Base-by-base conservation (phyloP, 1,284 basidiomycete genomes). In the Chondrostereum purpureum region DNA sequence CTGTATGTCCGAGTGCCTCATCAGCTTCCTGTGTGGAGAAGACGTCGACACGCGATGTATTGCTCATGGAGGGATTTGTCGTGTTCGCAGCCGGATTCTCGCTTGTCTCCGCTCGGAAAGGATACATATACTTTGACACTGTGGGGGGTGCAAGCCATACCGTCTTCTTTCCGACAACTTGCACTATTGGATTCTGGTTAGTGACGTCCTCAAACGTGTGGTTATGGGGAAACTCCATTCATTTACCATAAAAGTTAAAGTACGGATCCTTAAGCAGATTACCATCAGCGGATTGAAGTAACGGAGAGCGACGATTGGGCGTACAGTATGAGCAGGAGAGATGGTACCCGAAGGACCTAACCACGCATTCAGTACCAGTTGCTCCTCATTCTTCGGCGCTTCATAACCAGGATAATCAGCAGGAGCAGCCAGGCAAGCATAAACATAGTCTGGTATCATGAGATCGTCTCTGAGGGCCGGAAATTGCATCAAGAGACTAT, bases 261-360 rank as follows among this genome's bases (percentile, higher is more conserved):
- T 84, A 96, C 0, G 93, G 93, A 60, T 99, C 95, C 90, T 93
- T 50, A 31, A 44, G 37, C 41, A 42, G 37, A 41, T n/a, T 12
- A 23, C 51, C 36, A 52, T 13, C 22, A 41, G 43, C 48, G 41
- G 52, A 39, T 39, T 39, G 27, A 44, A 35, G 20, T 31, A 36
- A 27, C 37, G 13, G 46, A 50, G 49, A 52, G 43, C 3, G 38
- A 13, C 20, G 17, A 18, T 22, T n/a, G n/a, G 3, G 73, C 85
- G 55, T 63, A 90, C 90, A n/a, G 83, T 91, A 65, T 99, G 95
- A 2, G 95, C 90, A 3, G 94, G 94, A 6, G 88, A 91, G 39
- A 85, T 59, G 0, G 88, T 83, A 13, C 78, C 77, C 46, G 66
- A 70, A 0, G 88, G 89, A 0, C 95, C 95, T 1, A 98, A 59